Evolutionary conservation across 2,329 filamentous ascomycete species (phyloP), one percentile per base, ranked within the genome.

Genomic region (Monilinia fructicola): DNA sequence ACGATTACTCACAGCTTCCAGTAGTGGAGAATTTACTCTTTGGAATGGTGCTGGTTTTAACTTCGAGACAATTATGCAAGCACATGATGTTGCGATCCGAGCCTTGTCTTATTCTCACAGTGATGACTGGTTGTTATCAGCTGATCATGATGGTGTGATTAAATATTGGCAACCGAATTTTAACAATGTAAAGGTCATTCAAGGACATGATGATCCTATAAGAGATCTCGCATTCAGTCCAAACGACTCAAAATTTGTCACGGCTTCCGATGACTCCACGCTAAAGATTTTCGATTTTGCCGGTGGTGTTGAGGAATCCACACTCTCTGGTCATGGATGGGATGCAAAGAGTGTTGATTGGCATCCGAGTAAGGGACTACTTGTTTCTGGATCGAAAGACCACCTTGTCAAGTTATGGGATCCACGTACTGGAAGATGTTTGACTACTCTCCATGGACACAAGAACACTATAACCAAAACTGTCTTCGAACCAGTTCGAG

Each of bases 131-230:
- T 83, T 99, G 16, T 86, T 99, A 64, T 98, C 95, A 10, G 93
- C 92, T 64, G 95, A 98, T 76, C 93, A 98, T 78, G 93, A 95
- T 73, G 95, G 95, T 66, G 85, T 95, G 69, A 90, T 99, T 79
- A 98, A 98, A 80, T 99, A 99, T 80, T 98, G 94, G 92, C 93
- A 97, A 78, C 92, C 94, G 42, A 99, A 98, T 78, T 97, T 99
- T 81, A 98, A 99, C 83, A 97, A 98, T 74, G 93, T 98, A 68
- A 92, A 98, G 78, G 93, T 92, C 64, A 92, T 99, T 64, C 89
- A 93, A 76, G 95, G 93, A 9, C 95, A 98, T 76, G 87, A 87
- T 59, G 93, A 97, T 76, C 90, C 94, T 6, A 91, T 99, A 69
- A 85, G 95, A 73, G 95, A 97, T 74, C 82, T 99, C 50, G 90